These are phyloP conservation scores for Phytopythium sindhum DNA, from an alignment of 352 stramenopile species.

Conservation along the genomic window DNA sequence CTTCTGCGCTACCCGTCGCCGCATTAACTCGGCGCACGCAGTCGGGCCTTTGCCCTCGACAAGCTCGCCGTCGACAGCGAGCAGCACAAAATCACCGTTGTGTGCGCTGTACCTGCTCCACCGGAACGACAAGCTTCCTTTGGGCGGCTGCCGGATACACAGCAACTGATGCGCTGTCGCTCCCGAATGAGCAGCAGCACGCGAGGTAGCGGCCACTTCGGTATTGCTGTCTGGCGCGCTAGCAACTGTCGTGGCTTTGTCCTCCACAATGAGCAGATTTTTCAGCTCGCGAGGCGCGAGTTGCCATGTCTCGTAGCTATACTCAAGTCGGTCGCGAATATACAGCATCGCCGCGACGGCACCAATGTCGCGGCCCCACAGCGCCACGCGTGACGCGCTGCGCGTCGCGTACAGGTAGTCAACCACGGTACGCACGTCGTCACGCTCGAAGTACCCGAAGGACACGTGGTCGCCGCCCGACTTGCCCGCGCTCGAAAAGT, in stretches of 20 bases:
- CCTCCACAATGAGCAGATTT: slow-evolving; percentile 48
- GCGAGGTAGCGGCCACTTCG: background rate
- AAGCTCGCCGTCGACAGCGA: slow-evolving; percentile 45
- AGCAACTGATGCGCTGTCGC: slow-evolving; percentile 28
- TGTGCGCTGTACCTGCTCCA: slow-evolving; percentile 49
- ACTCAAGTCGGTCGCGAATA: slow-evolving; percentile 34
- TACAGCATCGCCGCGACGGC: slow-evolving; percentile 51
- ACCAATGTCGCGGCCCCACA: slow-evolving; percentile 72
- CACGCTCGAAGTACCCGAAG: slow-evolving; percentile 68
- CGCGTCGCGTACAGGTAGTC: slow-evolving; percentile 67
- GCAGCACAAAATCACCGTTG: slow-evolving; percentile 67
- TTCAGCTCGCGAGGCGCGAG: slow-evolving; percentile 31
- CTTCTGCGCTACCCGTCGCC: slow-evolving; percentile 12
- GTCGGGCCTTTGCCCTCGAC: slow-evolving; percentile 39
- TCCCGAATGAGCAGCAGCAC: background rate
- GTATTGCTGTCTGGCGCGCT: background rate
- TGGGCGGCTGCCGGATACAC: slow-evolving; percentile 38
- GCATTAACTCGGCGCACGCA: slow-evolving; percentile 38
- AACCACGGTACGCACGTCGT: slow-evolving; percentile 52
- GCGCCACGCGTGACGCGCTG: slow-evolving; percentile 40
- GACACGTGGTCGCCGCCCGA: slow-evolving; percentile 65
- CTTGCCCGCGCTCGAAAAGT: slow-evolving; percentile 64
- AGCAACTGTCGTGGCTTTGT: slow-evolving; percentile 16
- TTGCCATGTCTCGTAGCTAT: slow-evolving; percentile 46
- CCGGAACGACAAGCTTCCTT: slow-evolving; percentile 41